Evolutionary conservation across 2,329 filamentous ascomycete genomes (phyloP), one percentile per base, ranked within the genome.

Genomic region (Claviceps sorghi): DNA sequence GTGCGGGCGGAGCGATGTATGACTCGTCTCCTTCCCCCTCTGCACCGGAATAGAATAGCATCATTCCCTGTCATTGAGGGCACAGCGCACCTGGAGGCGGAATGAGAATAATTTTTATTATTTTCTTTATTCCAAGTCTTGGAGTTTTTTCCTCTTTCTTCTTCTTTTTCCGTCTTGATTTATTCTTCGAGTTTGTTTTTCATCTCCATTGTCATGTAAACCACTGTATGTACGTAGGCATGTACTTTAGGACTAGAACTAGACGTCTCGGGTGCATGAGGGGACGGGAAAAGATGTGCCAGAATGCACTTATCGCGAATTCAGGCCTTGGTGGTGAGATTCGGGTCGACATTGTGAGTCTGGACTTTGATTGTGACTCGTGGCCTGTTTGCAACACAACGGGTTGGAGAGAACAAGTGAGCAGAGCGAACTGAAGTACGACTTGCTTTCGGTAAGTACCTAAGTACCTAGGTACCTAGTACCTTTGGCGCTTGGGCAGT

Each of bases 241-340:
- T 53, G 45, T 50, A 50, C 51, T 46, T 42, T 45, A 50, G 46
- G 51, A 30, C 11, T 8, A 42, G 42, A 41, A 50, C 49, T 50
- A 50, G 48, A 53, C 38, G 9, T 44, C 21, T 41, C 22, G 46
- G 17, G 40, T 30, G 41, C 32, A 45, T 22, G 47, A 44, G 46
- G 30, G 32, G 46, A 38, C 46, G 32, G 22, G 6, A 48, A 36
- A 38, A n/a, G 26, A 46, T 19, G 10, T 17, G 43, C 26, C 26
- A 11, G 15, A 46, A 30, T 21, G 17, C 17, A 30, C 11, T 34
- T 34, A 9, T 34, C 32, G 11, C 11, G 32, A 34, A 2, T 34
- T 34, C 8, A 9, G 32, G 32, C 9, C 32, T 5, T 26, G 26
- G 26, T 26, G 26, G 5, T 5, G 26, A 26, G 26, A 26, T 26